Evolutionary conservation across 371 early-diverging fungal genomes (phyloP).

Genomic region (Syncephalastrum sp.): DNA sequence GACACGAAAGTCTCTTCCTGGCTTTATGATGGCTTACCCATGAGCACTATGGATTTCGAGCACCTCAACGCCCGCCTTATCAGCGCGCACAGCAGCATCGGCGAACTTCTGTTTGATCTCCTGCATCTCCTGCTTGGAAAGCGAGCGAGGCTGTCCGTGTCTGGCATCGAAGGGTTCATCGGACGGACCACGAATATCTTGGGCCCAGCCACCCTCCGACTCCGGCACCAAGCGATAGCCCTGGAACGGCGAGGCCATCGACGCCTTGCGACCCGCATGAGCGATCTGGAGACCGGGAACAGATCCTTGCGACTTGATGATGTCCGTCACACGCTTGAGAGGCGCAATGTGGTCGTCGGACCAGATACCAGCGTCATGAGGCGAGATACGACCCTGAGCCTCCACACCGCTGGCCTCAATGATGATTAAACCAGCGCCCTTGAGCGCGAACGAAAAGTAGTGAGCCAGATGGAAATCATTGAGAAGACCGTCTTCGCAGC

Average conservation of each 20-base stretch:
- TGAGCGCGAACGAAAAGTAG: conserved; percentile 65
- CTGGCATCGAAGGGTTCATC: conserved; percentile 44
- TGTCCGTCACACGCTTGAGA: conserved; percentile 60
- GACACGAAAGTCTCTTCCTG: not conserved
- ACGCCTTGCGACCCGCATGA: conserved; percentile 84
- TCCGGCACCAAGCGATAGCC: conserved; percentile 27
- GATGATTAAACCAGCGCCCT: conserved; percentile 74
- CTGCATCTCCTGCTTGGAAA: conserved; percentile 65
- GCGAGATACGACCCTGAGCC: conserved; percentile 77
- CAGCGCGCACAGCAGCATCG: conserved; percentile 69
- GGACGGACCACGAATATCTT: conserved; percentile 73
- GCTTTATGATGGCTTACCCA: conserved; percentile 21
- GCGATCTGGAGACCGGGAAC: conserved; percentile 75
- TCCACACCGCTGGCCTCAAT: conserved; percentile 81
- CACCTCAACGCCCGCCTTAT: conserved; percentile 81
- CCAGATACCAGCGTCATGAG: conserved; percentile 77
- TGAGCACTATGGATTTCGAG: conserved; percentile 84
- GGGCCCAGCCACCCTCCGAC: conserved; percentile 75
- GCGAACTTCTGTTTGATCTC: conserved; percentile 61
- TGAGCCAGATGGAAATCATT: conserved; percentile 55
- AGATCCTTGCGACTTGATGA: conserved; percentile 63
- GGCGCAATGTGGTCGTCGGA: conserved; percentile 70
- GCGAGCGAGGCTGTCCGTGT: conserved; percentile 55
- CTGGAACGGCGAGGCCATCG: conserved; percentile 48
- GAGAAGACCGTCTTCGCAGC: conserved; percentile 16